Base-by-base conservation (phyloP, 2,329 filamentous ascomycete genomes). In the Tolypocladium cylindrosporum region DNA sequence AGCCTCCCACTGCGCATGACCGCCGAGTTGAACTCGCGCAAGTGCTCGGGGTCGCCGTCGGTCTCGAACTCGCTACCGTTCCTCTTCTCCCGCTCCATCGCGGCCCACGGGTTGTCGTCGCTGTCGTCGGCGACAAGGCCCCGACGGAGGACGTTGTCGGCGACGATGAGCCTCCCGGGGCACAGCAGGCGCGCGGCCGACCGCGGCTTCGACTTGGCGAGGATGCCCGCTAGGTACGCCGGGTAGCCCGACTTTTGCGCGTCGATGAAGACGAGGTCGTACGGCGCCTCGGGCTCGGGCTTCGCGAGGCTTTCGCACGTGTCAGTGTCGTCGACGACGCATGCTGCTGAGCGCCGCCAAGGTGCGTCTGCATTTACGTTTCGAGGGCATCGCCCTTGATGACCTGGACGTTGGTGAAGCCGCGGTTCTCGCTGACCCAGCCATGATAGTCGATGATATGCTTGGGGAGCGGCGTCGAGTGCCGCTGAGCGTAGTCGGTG, bases 251-350 rank as follows among this genome's bases (percentile, higher is more conserved):
- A 69, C 66, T 80, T 80, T 57, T 80, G 72, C 24, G 77, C 77
- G 61, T 79, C 77, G 61, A 79, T 74, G 65, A 80, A 80, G 63
- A 80, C 70, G 34, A 79, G 66, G 64, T 79, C 78, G 61, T 76
- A 80, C 1, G 78, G 75, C 65, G 75, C 71, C 2, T 66, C 63
- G 6, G 68, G 67, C 16, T 68, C 64, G 4, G 77, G 69, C n/a
- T 63, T 58, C 8, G 66, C 63, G 11, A 75, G 67, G 2, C 72
- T 74, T 53, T 5, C 41, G 31, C 34, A 8, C 45, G 3, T 36
- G 48, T 34, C 27, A n/a, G 48, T 34, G 48, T n/a, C 14, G 34
- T 36, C 48, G 34, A 51, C 16, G 16, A 16, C 1, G 10, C 48
- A 9, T 31, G 14, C 13, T 14, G 24, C 3, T 48, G 24, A 48